Evolutionary conservation across 345 rosid species (phyloP), one percentile per base, ranked within the genome.

Genomic region (Rubroshorea leprosula): DNA sequence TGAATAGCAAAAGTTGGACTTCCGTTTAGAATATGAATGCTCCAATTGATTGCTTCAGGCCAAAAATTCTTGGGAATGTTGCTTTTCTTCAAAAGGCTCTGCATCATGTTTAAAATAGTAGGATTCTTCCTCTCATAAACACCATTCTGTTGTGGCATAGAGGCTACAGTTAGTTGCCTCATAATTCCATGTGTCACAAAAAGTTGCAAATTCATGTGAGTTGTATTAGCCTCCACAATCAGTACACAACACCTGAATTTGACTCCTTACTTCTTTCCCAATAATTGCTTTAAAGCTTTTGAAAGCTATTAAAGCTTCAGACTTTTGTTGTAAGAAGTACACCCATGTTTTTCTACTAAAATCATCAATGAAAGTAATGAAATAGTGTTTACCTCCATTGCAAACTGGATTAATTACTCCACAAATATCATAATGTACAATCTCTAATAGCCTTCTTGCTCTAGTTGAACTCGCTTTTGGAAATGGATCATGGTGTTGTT

Each of bases 341-440:
- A n/a, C n/a, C n/a, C n/a, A n/a, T n/a, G n/a, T n/a, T n/a, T n/a
- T 54, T 18, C 3, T 12, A n/a, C n/a, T 1, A 29, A 17, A 54
- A 9, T 54, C 43, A 17, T 54, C 24, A 52, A 15, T 35, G 27
- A 39, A 20, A n/a, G n/a, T n/a, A n/a, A n/a, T n/a, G n/a, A n/a
- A n/a, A n/a, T n/a, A n/a, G n/a, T n/a, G n/a, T n/a, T 35, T 38
- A 39, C 20, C 61, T 8, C 39, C 11, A 57, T 44, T 57, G 31
- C n/a, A 57, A 22, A 38, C 8, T 57, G 51, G 48, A 5, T 56
- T 56, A 19, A 56, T 21, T 2, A 5, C 35, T 0, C 61, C 16
- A 43, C 22, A 57, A 23, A 58, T 58, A 5, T 60, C 22, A 14
- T 1, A 55, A 21, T 55, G 29, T 5, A 55, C 10, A 5, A 55